Evolutionary conservation across 2,329 filamentous ascomycete genomes (phyloP).

Genomic region (Ophiostoma ulmi): DNA sequence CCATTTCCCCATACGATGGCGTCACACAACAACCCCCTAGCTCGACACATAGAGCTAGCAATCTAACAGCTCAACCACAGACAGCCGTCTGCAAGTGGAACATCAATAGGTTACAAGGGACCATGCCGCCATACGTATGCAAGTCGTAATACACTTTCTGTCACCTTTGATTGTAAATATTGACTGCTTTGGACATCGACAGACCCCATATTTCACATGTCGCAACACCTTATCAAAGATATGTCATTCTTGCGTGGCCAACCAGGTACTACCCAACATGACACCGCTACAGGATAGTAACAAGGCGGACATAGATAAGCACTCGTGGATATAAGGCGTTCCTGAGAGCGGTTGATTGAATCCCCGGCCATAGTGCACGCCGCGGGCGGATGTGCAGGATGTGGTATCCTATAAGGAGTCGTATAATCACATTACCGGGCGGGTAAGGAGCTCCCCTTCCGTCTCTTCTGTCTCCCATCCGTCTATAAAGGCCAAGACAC

Average conservation of each 20-base stretch:
- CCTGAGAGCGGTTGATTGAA: neutral
- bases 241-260: slow-evolving; percentile 13
- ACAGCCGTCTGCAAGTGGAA: neutral
- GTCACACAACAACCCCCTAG: neutral
- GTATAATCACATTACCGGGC: neutral
- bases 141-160: neutral
- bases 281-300: neutral
- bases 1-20: slow-evolving; percentile 13
- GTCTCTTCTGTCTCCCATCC: neutral
- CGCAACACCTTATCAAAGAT: neutral
- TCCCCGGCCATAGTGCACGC: neutral
- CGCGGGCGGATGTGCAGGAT: neutral
- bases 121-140: slow-evolving; percentile 1
- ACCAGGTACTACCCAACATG: neutral
- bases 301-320: neutral
- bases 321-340: neutral
- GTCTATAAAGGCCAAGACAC: neutral
- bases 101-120: neutral
- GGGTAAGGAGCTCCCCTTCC: neutral
- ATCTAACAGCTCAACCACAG: neutral
- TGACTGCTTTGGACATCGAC: neutral
- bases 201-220: slow-evolving; percentile 10
- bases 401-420: neutral
- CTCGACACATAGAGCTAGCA: neutral
- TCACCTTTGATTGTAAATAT: neutral